A percentile compares a stretch with the other conserved stretches of the same genome.
Conservation (phyloP, 208 protist genomes). For the Wallacemonas collosoma region DNA sequence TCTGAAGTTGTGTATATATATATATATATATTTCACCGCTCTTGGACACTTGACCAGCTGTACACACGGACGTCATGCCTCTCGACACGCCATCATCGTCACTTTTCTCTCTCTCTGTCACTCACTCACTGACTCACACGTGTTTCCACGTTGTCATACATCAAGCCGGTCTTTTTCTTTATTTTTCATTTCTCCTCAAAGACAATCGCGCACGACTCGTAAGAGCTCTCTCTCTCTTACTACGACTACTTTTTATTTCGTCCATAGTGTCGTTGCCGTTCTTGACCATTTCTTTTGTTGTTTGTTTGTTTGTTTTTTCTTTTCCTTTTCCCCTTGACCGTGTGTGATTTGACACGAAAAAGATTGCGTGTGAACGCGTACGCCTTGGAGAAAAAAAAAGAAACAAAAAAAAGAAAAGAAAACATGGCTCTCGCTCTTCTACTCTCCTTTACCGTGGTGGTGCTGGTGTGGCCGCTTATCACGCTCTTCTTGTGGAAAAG, state of each 20-base stretch:
- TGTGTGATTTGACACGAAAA: background rate
- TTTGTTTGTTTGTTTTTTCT: slow-evolving; percentile 10
- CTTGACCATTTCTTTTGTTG: background rate
- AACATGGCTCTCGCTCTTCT: background rate
- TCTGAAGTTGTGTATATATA: too few relatives aligned
- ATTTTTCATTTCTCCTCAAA: too few relatives aligned
- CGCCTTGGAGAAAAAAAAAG: background rate
- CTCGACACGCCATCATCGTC: background rate
- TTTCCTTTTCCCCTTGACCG: background rate
- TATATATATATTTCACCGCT: too few relatives aligned
- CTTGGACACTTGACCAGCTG: too few relatives aligned
- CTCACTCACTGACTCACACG: background rate
- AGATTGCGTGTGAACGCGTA: background rate
- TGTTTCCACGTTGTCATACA: too few relatives aligned
- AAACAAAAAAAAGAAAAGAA: background rate
- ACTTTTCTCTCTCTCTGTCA: slow-evolving; percentile 1
- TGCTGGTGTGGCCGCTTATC: background rate
- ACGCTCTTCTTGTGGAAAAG: slow-evolving; percentile 4
- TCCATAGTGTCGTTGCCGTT: background rate
- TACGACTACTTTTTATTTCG: too few relatives aligned
- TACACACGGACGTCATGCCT: too few relatives aligned
- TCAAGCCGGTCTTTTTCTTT: too few relatives aligned
- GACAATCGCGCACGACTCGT: too few relatives aligned
- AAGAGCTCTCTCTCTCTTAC: too few relatives aligned
- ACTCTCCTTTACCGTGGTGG: background rate